Conservation (phyloP, 2,329 filamentous ascomycete genomes). For the Lachnellula cervina region DNA sequence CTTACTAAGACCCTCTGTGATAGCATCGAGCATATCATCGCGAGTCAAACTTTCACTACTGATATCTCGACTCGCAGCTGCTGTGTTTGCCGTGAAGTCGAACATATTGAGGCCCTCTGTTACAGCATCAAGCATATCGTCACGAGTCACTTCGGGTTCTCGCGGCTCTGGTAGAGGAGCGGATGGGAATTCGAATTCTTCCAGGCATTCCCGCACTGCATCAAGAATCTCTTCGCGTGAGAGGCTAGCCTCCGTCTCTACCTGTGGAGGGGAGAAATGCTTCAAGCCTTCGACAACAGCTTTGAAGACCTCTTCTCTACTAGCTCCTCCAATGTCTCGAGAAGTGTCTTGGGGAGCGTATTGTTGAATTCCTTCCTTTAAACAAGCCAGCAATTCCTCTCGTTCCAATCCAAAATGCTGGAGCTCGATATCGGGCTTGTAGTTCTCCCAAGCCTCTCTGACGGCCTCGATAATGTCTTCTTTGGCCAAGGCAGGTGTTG, state of each 20-base stretch:
- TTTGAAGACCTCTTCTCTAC: slow-evolving; percentile 77
- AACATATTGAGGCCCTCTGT: slow-evolving; percentile 50
- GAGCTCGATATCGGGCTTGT: slow-evolving; percentile 88
- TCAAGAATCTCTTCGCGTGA: slow-evolving; percentile 80
- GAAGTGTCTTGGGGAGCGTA: slow-evolving; percentile 48
- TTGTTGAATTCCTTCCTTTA: slow-evolving; percentile 79
- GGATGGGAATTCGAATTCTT: slow-evolving; percentile 74
- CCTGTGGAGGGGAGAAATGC: slow-evolving; percentile 69
- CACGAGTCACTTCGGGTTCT: slow-evolving; percentile 50
- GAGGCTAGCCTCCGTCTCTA: slow-evolving; percentile 63
- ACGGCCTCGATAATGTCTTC: slow-evolving; percentile 86
- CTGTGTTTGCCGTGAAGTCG: slow-evolving; percentile 37
- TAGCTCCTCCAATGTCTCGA: slow-evolving; percentile 51
- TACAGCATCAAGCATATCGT: slow-evolving; percentile 60
- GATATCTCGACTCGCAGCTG: slow-evolving; percentile 53
- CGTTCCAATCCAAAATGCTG: slow-evolving; percentile 86
- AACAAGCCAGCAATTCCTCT: slow-evolving; percentile 81
- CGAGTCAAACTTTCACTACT: slow-evolving; percentile 65
- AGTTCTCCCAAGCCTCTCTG: slow-evolving; percentile 86
- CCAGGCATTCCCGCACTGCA: slow-evolving; percentile 79
- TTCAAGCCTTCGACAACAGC: slow-evolving; percentile 83
- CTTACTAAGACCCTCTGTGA: slow-evolving; percentile 51
- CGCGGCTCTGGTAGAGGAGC: slow-evolving; percentile 53
- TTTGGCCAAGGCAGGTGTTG: slow-evolving; percentile 54
- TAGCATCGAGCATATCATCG: slow-evolving; percentile 58